A percentile compares a stretch with the other conserved stretches of the same genome.
Conservation (phyloP, 257 asterid genomes). For the Nyctanthes arbortristis region DNA sequence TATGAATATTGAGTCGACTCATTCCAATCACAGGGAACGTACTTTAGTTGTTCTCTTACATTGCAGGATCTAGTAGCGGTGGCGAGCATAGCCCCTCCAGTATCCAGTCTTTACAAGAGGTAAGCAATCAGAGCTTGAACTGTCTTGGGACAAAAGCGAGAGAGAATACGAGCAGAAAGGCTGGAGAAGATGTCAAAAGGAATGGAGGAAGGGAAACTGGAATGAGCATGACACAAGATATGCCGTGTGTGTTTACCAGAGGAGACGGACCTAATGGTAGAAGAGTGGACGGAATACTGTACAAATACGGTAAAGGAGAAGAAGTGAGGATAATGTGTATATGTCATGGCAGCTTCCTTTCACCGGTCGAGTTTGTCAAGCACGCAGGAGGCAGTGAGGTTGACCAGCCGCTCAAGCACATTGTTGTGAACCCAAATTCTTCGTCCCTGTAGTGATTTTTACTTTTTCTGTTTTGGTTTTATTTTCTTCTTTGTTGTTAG, state of each 20-base stretch:
- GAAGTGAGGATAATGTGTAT: slow-evolving; percentile 90
- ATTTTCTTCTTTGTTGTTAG: neutral
- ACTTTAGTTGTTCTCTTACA: neutral
- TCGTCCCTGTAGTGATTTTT: slow-evolving; percentile 32
- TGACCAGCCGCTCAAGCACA: slow-evolving; percentile 78
- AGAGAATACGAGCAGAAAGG: slow-evolving; percentile 29
- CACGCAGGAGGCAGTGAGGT: slow-evolving; percentile 87
- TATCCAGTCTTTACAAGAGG: slow-evolving; percentile 53
- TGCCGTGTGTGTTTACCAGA: slow-evolving; percentile 88
- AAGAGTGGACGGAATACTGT: slow-evolving; percentile 84
- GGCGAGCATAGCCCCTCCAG: slow-evolving; percentile 65
- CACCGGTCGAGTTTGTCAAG: slow-evolving; percentile 80
- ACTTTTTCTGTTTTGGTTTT: too few species aligned
- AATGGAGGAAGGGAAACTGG: slow-evolving; percentile 39
- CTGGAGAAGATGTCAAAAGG: slow-evolving; percentile 31
- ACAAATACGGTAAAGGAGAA: slow-evolving; percentile 76
- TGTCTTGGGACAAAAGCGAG: slow-evolving; percentile 39
- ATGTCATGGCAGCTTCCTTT: slow-evolving; percentile 80
- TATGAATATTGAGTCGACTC: neutral
- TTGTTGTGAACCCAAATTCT: slow-evolving; percentile 73
- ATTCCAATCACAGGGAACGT: neutral
- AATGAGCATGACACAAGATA: slow-evolving; percentile 47
- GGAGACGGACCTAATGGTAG: slow-evolving; percentile 89
- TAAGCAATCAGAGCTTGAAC: slow-evolving; percentile 41
- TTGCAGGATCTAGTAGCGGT: slow-evolving; percentile 59